Conservation (phyloP, 306 rosid species). For the Ziziphus jujuba region DNA sequence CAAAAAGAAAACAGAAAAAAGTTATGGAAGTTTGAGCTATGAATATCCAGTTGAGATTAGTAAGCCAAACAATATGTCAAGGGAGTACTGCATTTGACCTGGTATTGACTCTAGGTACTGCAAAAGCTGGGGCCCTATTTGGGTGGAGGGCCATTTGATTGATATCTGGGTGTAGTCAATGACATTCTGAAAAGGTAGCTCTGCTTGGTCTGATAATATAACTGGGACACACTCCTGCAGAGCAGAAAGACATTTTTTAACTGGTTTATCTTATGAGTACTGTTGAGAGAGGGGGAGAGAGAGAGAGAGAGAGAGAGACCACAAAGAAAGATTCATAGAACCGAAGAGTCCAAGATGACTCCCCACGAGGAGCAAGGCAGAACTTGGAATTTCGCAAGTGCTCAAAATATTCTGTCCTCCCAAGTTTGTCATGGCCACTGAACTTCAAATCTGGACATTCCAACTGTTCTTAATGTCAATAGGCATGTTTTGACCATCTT, state of each 20-base stretch:
- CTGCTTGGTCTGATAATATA: constrained; percentile 73
- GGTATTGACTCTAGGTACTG: constrained; percentile 87
- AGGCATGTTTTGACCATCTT: no score
- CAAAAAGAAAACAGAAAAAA: constrained; percentile 1
- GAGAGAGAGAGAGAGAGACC: constrained; percentile 34
- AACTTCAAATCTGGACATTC: constrained; percentile 95
- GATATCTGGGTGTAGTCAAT: constrained; percentile 82
- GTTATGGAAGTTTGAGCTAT: neutral
- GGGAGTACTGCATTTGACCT: constrained; percentile 45
- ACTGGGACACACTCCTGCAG: constrained; percentile 92
- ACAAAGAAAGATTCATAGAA: constrained; percentile 91
- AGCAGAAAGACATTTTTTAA: constrained; percentile 24
- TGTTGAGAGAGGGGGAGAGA: neutral
- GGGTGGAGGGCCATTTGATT: constrained; percentile 92
- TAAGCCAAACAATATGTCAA: constrained; percentile 21
- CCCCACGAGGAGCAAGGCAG: constrained; percentile 97
- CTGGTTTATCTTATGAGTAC: neutral
- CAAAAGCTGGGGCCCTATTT: constrained; percentile 75
- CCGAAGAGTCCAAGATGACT: constrained; percentile 98
- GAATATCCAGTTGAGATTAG: neutral
- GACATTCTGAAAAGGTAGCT: constrained; percentile 91
- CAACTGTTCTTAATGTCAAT: constrained; percentile 63
- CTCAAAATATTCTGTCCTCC: constrained; percentile 78
- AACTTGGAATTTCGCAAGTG: constrained; percentile 84
- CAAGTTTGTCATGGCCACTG: constrained; percentile 79